These are phyloP conservation scores for Fusarium verticillioides DNA, from an alignment of 2,329 filamentous ascomycete species.

Conservation along the genomic window DNA sequence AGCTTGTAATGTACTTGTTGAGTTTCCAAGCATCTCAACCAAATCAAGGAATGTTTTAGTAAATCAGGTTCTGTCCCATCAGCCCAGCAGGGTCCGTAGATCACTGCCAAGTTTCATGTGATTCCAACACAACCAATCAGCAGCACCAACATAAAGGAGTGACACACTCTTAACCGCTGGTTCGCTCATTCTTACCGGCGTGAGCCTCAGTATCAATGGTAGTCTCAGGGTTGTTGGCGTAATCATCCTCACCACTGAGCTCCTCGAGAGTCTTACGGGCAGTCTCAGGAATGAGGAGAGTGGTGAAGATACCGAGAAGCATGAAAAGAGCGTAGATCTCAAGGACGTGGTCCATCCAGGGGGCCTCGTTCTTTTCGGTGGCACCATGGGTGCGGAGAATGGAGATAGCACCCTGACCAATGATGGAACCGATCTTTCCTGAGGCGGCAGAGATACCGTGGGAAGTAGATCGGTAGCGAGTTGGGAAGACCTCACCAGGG, in stretches of 20 bases:
- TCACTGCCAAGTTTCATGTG: constrained; percentile 8
- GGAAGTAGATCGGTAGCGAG: constrained; percentile 66
- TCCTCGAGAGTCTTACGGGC: constrained; percentile 79
- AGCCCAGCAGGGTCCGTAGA: neutral
- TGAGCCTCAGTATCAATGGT: constrained; percentile 23
- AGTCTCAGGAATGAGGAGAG: constrained; percentile 77
- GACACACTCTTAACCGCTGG: constrained; percentile 27
- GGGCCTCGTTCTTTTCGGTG: constrained; percentile 53
- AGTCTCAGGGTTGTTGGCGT: constrained; percentile 27
- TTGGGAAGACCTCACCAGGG: constrained; percentile 67
- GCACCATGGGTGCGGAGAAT: constrained; percentile 62
- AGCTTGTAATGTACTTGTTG: neutral
- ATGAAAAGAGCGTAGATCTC: constrained; percentile 82
- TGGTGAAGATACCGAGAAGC: constrained; percentile 76
- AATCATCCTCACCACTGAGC: constrained; percentile 56
- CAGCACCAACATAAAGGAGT: neutral
- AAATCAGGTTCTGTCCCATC: neutral
- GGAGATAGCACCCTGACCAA: constrained; percentile 67
- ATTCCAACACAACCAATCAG: constrained; percentile 6
- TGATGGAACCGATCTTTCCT: constrained; percentile 67
- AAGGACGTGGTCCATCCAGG: constrained; percentile 82
- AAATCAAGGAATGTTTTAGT: constrained; percentile 6
- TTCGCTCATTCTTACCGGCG: constrained; percentile 25
- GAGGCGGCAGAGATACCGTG: constrained; percentile 67
- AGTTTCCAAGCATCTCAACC: neutral